A percentile compares a stretch with the other conserved stretches of the same genome.
These are phyloP conservation scores for Neurospora sp. DNA, from an alignment of 495 filamentous ascomycete species.

Conservation along the genomic window DNA sequence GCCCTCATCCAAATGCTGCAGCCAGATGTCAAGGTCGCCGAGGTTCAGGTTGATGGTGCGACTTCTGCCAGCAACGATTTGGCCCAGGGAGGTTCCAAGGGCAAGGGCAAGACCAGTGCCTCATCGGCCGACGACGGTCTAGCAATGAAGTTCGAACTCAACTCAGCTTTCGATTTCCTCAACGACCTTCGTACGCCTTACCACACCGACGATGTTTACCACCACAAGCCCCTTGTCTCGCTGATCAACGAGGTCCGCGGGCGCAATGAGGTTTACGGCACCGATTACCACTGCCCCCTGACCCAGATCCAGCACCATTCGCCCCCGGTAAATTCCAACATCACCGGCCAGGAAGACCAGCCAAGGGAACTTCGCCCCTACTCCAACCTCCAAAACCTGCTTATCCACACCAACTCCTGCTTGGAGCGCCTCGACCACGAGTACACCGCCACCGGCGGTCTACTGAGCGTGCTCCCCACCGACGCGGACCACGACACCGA, in stretches of 20 bases:
- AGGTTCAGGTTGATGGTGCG: constrained; percentile 16
- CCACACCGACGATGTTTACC: constrained; percentile 32
- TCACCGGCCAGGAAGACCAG: constrained; percentile 6
- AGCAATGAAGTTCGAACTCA: constrained; percentile 11
- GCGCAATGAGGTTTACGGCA: constrained; percentile 28
- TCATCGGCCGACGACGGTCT: constrained; percentile 12
- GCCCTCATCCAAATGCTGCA: constrained; percentile 37
- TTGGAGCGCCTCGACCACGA: constrained; percentile 47
- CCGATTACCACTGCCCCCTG: constrained; percentile 33
- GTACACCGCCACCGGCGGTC: constrained; percentile 38
- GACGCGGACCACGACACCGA: constrained; percentile 19
- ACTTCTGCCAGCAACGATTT: neutral
- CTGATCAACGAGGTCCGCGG: constrained; percentile 34
- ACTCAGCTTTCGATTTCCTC: constrained; percentile 42
- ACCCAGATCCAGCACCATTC: constrained; percentile 4
- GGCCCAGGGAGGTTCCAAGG: neutral
- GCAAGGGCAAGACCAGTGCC: neutral
- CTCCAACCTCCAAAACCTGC: constrained; percentile 35
- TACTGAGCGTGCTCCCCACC: constrained; percentile 37
- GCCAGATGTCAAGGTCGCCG: constrained; percentile 17
- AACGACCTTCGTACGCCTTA: constrained; percentile 34
- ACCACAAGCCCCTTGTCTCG: constrained; percentile 34
- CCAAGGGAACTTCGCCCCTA: constrained; percentile 22
- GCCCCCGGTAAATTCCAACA: neutral
- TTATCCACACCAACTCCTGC: constrained; percentile 43